Evolutionary conservation across 345 rosid genomes (phyloP).

Genomic region (Moricandia moricandioides): DNA sequence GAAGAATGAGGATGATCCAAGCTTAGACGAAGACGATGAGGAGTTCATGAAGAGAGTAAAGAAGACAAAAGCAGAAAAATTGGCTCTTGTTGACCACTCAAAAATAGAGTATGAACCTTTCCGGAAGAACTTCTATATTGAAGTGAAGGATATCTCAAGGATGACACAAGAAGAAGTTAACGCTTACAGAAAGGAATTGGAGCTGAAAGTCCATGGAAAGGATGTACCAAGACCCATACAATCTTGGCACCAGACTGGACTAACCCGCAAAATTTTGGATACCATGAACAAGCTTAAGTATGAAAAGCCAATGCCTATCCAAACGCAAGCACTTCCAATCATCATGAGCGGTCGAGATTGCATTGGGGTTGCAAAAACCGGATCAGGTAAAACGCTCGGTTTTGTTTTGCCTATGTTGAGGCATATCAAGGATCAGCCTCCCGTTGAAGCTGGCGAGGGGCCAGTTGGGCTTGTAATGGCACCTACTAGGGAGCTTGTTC

Average conservation of each 20-base stretch:
- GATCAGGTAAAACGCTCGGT: slow-evolving; percentile 95
- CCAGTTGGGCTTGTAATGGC: slow-evolving; percentile 98
- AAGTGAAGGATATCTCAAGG: slow-evolving; percentile 81
- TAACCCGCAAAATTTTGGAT: slow-evolving; percentile 79
- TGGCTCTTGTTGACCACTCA: slow-evolving; percentile 87
- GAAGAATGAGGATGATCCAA: slow-evolving; percentile 58
- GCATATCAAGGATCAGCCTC: slow-evolving; percentile 98
- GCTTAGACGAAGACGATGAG: slow-evolving; percentile 87
- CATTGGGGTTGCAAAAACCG: slow-evolving; percentile 95
- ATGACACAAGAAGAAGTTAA: slow-evolving; percentile 83
- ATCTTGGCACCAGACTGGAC: slow-evolving; percentile 96
- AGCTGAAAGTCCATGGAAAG: slow-evolving; percentile 90
- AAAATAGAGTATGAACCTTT: slow-evolving; percentile 81
- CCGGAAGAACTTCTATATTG: slow-evolving; percentile 82
- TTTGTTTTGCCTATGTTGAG: slow-evolving; percentile 98
- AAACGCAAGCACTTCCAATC: slow-evolving; percentile 88
- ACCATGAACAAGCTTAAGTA: slow-evolving; percentile 77
- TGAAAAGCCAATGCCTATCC: slow-evolving; percentile 96
- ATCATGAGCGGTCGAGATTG: slow-evolving; percentile 99
- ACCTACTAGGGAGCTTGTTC: slow-evolving; percentile 98
- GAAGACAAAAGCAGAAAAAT: slow-evolving; percentile 93
- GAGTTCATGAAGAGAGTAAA: slow-evolving; percentile 99
- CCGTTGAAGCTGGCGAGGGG: slow-evolving; percentile 92
- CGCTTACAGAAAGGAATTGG: slow-evolving; percentile 76
- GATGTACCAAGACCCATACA: slow-evolving; percentile 88